These are phyloP conservation scores for Aegilops bicornis DNA, from an alignment of 176 grass and related monocot species.

Conservation along the genomic window DNA sequence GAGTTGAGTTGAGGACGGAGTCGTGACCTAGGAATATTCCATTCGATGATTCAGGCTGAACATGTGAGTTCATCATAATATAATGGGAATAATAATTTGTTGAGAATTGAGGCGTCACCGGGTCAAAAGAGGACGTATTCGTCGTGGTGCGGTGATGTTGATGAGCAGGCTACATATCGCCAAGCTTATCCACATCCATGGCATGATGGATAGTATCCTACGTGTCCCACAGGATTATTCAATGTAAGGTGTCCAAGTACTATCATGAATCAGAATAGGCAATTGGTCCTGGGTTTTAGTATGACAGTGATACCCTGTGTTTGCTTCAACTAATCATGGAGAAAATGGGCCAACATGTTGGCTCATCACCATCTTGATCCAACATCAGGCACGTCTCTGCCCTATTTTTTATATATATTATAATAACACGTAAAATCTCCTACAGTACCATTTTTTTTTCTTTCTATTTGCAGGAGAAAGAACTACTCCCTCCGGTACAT, in stretches of 20 bases:
- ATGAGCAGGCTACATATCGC: background rate
- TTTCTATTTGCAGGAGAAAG: too few relatives aligned
- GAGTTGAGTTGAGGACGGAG: background rate
- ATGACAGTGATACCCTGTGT: background rate
- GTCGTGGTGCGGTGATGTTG: background rate
- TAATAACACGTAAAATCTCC: background rate
- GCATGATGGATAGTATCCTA: background rate
- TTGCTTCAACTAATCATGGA: background rate
- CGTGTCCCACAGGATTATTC: constrained; percentile 7
- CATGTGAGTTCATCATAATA: background rate
- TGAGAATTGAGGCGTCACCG: background rate
- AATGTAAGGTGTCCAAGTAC: background rate
- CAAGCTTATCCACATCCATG: constrained; percentile 17
- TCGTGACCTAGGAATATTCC: background rate
- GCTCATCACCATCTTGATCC: background rate
- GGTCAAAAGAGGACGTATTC: constrained; percentile 7
- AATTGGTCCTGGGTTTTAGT: background rate
- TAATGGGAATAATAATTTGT: background rate
- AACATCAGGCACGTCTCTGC: background rate
- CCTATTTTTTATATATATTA: too few relatives aligned
- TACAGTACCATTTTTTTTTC: too few relatives aligned
- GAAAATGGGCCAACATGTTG: background rate
- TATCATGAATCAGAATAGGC: background rate
- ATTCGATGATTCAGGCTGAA: background rate
- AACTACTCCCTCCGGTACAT: too few relatives aligned